Base-by-base conservation (phyloP, 495 filamentous ascomycete species). In the Penicillium malachiteum region DNA sequence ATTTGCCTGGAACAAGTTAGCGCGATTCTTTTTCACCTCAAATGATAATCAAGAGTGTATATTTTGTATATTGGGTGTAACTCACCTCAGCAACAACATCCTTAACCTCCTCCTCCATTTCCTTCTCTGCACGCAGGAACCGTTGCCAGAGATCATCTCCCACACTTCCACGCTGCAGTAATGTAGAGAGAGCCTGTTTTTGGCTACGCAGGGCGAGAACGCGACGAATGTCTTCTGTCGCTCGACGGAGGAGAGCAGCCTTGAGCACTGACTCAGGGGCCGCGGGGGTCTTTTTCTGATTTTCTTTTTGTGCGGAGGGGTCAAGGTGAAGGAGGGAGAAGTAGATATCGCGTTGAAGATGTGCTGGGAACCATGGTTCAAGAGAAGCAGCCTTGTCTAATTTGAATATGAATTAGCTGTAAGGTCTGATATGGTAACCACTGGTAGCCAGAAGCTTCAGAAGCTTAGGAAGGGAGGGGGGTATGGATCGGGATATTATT, bases 131-230 rank as follows among this genome's bases (percentile, higher is more conserved):
- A 39, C 89, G 78, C 63, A 83, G 66, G 69, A 97, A 96, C 38
- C 94, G 80, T 76, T 97, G 94, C 89, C 92, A 97, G 40, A 97
- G 70, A 70, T 98, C 94, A 73, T 98, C 95, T 7, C 95, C 93
- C 1, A 98, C 91, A 69, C 89, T 93, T 1, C 95, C 95, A 42
- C 89, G 79, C 73, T 96, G 90, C 47, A 97, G 71, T 40, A 98
- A 76, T 48, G 84, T 84, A 57, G 87, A 84, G 65, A 96, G 80
- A 7, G 94, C 89, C 50, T 87, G 87, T 74, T 97, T 98, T 57
- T 91, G 86, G 44, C 79, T 85, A 55, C 91, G 82, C 55, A 98
- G 81, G 56, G 89, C 82, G 68, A 98, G 85, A 41, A 98, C 88
- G 54, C 94, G 85, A 60, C 86, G 80, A 67, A 98, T 94, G 69